Evolutionary conservation across 1,284 basidiomycete genomes (phyloP).

Genomic region (Cryptococcus wingfieldii): DNA sequence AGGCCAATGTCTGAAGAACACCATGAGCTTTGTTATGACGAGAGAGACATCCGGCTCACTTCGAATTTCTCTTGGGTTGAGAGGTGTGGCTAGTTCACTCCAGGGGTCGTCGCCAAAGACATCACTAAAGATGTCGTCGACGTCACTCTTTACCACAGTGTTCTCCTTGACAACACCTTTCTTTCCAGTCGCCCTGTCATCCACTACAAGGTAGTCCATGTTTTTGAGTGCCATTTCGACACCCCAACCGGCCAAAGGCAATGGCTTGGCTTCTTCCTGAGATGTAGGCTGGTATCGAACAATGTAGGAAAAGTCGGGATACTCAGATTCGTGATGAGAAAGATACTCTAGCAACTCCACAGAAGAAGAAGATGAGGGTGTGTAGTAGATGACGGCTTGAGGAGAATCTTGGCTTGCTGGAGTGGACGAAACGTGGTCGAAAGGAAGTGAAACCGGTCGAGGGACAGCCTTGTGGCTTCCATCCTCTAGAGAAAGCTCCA

Average conservation of each 20-base stretch:
- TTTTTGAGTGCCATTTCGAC: conserved; percentile 92
- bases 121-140: conserved; percentile 15
- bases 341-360: conserved; percentile 67
- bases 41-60: conserved; percentile 43
- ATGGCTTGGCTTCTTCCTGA: conserved; percentile 8
- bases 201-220: conserved; percentile 91
- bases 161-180: background rate
- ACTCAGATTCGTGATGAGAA: conserved; percentile 51
- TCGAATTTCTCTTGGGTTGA: conserved; percentile 62
- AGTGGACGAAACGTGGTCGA: conserved; percentile 36
- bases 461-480: conserved; percentile 19
- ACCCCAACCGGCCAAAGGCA: conserved; percentile 77
- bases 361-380: conserved; percentile 56
- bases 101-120: conserved; percentile 43
- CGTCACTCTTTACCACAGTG: background rate
- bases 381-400: conserved; percentile 66
- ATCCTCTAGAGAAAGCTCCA: conserved; percentile 54
- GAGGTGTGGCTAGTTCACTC: conserved; percentile 56
- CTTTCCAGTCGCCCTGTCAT: conserved; percentile 58
- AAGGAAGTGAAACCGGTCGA: conserved; percentile 17
- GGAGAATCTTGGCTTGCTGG: conserved; percentile 55
- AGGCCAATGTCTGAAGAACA: conserved; percentile 59
- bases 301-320: conserved; percentile 63
- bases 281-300: conserved; percentile 59
- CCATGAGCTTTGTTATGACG: background rate